Evolutionary conservation across 768 basidiomycete genomes (phyloP), one percentile per base, ranked within the genome.

Genomic region (Boletus pseudopeckii): DNA sequence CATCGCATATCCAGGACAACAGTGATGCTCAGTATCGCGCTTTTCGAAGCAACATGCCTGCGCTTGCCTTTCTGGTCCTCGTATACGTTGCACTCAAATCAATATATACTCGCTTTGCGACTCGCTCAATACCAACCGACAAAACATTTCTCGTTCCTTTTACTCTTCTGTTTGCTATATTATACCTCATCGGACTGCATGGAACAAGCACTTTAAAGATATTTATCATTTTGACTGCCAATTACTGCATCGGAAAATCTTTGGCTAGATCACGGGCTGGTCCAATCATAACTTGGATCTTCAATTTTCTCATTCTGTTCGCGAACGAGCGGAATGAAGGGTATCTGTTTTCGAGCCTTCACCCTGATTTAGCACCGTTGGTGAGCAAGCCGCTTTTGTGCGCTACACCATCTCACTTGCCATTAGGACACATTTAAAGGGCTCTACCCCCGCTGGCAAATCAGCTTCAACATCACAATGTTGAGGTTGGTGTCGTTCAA

Each of bases 401-500:
- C 26, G n/a, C 10, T 55, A 47, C 39, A 54, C 38, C 10, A 43
- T 48, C 45, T 59, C 7, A 59, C 30, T 45, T 50, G 55, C n/a
- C 22, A 28, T 30, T 48, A 92, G 87, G 89, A 91, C 62, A 55
- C 62, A 0, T 79, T 78, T 59, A 74, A 79, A 66, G 97, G 97
- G 7, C 72, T 90, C 17, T 87, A 95, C 56, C 90, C 94, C 11
- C 80, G 93, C 18, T 99, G 97, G 97, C 83, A 98, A 60, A 78
- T 98, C 61, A 82, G 76, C 60, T 98, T 96, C 77, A 98, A 98
- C 69, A 93, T 98, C 60, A 93, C 94, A 3, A 95, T 95, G 88
- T 78, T 98, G 39, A 83, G 96, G 32, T 78, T 98, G 14, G 78
- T 99, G 7, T 95, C 94, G 0, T 99, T 93, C 75, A 88, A 85